Evolutionary conservation across 306 rosid genomes (phyloP).

Genomic region (Citrullus colocynthis): DNA sequence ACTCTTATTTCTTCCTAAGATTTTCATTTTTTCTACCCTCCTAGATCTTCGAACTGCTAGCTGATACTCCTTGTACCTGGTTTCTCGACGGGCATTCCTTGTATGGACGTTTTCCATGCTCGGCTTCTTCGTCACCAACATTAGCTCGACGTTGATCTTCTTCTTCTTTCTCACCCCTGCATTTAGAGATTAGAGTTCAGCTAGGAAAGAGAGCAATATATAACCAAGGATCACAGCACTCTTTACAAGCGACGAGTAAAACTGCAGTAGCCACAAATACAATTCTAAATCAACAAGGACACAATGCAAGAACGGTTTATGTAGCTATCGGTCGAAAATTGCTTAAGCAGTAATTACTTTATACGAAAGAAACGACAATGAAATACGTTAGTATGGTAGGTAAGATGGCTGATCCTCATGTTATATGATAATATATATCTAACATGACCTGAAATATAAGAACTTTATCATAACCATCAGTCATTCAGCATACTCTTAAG

Average conservation of each 20-base stretch:
- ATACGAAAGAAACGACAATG: background rate
- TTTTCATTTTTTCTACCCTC: background rate
- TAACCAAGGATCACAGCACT: background rate
- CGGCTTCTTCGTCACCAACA: constrained; percentile 30
- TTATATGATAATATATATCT: background rate
- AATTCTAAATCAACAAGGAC: background rate
- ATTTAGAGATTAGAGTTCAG: background rate
- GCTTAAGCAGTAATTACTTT: background rate
- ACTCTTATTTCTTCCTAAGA: background rate
- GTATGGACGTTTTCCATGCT: constrained; percentile 22
- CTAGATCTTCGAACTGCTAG: constrained; percentile 35
- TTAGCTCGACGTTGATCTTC: constrained; percentile 25
- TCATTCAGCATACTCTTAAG: background rate
- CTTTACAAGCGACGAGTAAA: background rate
- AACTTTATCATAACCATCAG: background rate
- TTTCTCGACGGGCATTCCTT: constrained; percentile 37
- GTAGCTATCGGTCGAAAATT: background rate
- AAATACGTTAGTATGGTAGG: background rate
- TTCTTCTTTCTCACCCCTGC: constrained; percentile 59
- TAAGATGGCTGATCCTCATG: background rate
- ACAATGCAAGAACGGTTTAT: background rate
- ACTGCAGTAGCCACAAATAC: background rate
- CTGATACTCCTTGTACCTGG: constrained; percentile 19
- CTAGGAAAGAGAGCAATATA: background rate
- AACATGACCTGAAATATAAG: background rate